Evolutionary conservation across 148 eudicot species (phyloP), one percentile per base, ranked within the genome.

Genomic region (Agrostemma githago): DNA sequence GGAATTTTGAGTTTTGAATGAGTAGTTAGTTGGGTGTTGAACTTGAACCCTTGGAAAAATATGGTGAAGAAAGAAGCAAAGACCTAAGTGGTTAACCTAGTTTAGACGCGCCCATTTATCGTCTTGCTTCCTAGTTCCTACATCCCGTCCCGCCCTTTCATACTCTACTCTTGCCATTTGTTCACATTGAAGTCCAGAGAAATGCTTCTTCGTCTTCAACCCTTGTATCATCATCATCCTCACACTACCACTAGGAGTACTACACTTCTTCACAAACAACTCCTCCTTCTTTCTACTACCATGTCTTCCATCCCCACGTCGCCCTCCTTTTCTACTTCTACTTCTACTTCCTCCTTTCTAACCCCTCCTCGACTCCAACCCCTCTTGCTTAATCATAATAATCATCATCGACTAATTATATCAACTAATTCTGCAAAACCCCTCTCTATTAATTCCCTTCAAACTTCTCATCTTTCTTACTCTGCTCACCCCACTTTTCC

Each of bases 401-500:
- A 26, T 26, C 34, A 26, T 26, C 34, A 26, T 26, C 34, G 70
- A 71, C 21, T 77, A 51, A 21, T 68, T 48, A 73, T 72, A 17
- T 75, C 66, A 5, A 17, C 48, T 43, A 69, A 75, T 75, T 48
- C 54, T 76, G 71, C 78, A 26, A 81, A 44, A 68, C 78, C 73
- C 75, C 68, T 26, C 66, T 64, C 75, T 66, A 70, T 26, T 51
- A 9, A 67, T 54, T 72, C 70, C 15, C 73, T 63, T 14, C 66
- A 46, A 51, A 72, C 61, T 40, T 48, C 79, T 76, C 76, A 83
- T 20, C 70, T 43, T 42, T 80, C 86, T 17, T 84, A 43, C 61
- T 62, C 79, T 9, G 74, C 89, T 43, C 64, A 67, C 65, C 81
- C 86, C n/a, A 58, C 60, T 15, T 63, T 80, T 70, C 85, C 82